Base-by-base conservation (phyloP, 202 grass and related monocot genomes). In the Hordeum pubiflorum region DNA sequence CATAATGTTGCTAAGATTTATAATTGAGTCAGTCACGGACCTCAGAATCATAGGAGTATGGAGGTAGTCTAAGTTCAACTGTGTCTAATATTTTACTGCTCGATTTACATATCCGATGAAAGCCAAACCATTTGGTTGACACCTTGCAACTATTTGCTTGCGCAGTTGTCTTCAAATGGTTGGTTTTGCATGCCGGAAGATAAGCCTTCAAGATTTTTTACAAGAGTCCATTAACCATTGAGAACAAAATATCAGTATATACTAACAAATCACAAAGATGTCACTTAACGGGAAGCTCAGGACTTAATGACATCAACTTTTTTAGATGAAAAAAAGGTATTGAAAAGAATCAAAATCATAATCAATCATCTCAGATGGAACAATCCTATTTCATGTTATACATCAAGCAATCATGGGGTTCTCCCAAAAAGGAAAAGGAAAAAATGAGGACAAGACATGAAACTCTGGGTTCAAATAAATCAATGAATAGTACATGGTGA, bases 121-220 rank as follows among this genome's bases (percentile, higher is more conserved):
- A 98, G 7, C 90, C 95, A 93, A 98, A 98, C 95, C 95, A 98
- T 83, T 85, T 94, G 41, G 88, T 98, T 72, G 89, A 94, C 69
- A 98, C 88, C 62, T 75, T 84, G 69, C 95, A 94, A 84, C 84
- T 62, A 93, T 93, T 91, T 91, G 90, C 90, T 87, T 83, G 88
- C 13, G 95, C 88, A 58, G 63, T 94, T 79, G 95, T 94, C 77
- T 85, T 98, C 74, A 93, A 50, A 44, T 31, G 2, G 48, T 79
- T 86, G 64, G 34, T 87, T 76, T 63, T 74, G 57, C 76, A 92
- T 63, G 59, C 75, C 39, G 82, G 86, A 71, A 80, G 80, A 89
- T 93, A 93, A 74, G 88, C 92, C 95, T 98, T 87, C 69, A 88
- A 75, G 71, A 88, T 69, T n/a, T 69, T 83, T 72, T 63, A 50